Percentiles rank a stretch among this genome's conserved stretches.
phyloP scores from a whole-genome alignment of 192 early-diverging fungal species.

The Gamsiella multidivaricata region DNA sequence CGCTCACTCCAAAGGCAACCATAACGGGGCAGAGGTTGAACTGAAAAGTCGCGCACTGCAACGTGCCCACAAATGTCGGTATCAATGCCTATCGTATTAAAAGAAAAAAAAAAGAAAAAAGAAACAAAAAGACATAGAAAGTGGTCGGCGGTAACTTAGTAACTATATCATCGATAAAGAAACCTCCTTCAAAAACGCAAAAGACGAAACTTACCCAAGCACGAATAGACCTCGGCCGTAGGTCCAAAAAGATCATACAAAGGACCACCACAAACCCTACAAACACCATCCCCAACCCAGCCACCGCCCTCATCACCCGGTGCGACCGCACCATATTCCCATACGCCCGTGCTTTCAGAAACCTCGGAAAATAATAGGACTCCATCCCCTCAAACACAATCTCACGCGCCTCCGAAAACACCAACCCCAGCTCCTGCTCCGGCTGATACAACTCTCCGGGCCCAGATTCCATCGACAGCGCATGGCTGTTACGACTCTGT shows the following conservation, averaged over 20 bases:
- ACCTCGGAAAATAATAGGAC: conserved; percentile 64
- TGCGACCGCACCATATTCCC: conserved; percentile 66
- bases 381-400: conserved; percentile 65
- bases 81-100: conserved; percentile 23
- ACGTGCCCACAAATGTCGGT: conserved; percentile 27
- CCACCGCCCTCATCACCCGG: conserved; percentile 52
- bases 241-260: conserved; percentile 65
- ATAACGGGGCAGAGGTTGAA: conserved; percentile 44
- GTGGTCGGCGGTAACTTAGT: background rate
- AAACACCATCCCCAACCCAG: conserved; percentile 63
- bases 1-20: conserved; percentile 31
- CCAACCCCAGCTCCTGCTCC: conserved; percentile 38
- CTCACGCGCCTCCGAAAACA: conserved; percentile 69
- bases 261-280: conserved; percentile 62
- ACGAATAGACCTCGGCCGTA: conserved; percentile 53
- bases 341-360: conserved; percentile 63
- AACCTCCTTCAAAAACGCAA: background rate
- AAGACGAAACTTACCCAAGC: conserved; percentile 59
- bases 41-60: conserved; percentile 43
- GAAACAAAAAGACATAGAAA: background rate
- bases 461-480: too few species aligned
- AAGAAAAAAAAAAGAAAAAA: background rate
- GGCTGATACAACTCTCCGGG: conserved; percentile 23
- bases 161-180: background rate
- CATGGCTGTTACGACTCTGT: too few species aligned